Base-by-base conservation (phyloP, 352 stramenopile genomes). In the Globisporangium sylvaticum region DNA sequence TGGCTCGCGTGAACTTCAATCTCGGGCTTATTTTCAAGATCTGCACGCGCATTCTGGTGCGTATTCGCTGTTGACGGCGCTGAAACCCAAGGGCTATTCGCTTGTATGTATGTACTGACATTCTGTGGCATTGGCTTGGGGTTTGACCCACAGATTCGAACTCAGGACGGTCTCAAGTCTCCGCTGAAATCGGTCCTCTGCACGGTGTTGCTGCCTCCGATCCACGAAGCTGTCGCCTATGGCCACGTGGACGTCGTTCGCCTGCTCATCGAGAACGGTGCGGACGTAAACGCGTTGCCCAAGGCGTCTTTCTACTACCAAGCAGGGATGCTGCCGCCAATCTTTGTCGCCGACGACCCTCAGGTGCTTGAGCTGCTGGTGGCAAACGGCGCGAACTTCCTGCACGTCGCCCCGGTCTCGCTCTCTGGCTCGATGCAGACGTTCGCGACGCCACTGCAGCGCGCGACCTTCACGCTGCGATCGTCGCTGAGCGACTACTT, bases 1-100 rank as follows among this genome's bases (percentile, higher is more conserved):
- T 94, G 3, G 69, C 81, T 37, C 83, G 84, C 31, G 81, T 92
- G 18, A 91, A 92, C 62, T 92, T 94, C 27, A 94, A 92, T 27
- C 68, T 92, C 22, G 81, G 80, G 0, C 59, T 91, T 15, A 64
- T 91, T 5, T 94, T 92, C 71, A 89, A 91, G 63, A 76, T 89
- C 55, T 74, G 76, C 62, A 90, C 77, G 50, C 80, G 83, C 4
- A 69, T 90, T 57, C 52, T 90, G 58, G 77, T 89, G 82, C 57
- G 72, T 65, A n/a, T 48, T 18, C 2, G 10, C 12, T 46, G 27
- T 57, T 56, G 42, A 15, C 32, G 2, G 24, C 5, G 1, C 24
- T 27, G n/a, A 25, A 25, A 25, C 12, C 46, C 18, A 27, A 24
- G 14, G 2, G 39, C 39, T 48, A 48, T 52, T 48, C 10, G 39